These are phyloP conservation scores for Penicillium cinerascens DNA, from an alignment of 495 filamentous ascomycete genomes.

Conservation along the genomic window DNA sequence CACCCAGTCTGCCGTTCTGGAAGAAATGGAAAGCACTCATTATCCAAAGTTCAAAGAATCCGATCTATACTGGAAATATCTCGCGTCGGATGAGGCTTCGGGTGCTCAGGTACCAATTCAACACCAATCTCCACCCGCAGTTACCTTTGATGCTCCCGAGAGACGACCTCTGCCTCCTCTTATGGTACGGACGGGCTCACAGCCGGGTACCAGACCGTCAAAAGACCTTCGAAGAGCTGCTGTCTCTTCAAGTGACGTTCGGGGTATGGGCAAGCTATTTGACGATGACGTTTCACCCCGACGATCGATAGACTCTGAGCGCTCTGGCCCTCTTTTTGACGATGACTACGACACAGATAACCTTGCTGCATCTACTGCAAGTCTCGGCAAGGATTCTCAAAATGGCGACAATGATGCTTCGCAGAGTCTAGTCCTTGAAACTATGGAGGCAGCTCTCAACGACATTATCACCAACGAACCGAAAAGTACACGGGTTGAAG, in stretches of 20 bases:
- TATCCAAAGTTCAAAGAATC: slow-evolving; percentile 87
- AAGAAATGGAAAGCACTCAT: slow-evolving; percentile 74
- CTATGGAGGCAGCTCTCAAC: slow-evolving; percentile 91
- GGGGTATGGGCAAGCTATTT: slow-evolving; percentile 37
- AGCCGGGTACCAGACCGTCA: slow-evolving; percentile 27
- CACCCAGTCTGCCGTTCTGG: slow-evolving; percentile 77
- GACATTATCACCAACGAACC: slow-evolving; percentile 84
- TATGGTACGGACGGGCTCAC: slow-evolving; percentile 39
- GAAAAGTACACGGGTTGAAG: slow-evolving; percentile 61
- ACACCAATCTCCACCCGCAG: slow-evolving; percentile 21
- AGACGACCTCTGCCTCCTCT: slow-evolving; percentile 43
- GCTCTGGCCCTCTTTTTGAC: slow-evolving; percentile 57
- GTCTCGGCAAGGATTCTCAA: slow-evolving; percentile 50
- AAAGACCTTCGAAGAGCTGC: slow-evolving; percentile 57
- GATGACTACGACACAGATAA: slow-evolving; percentile 65
- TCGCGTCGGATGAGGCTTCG: slow-evolving; percentile 81
- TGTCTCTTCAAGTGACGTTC: slow-evolving; percentile 55
- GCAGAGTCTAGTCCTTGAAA: slow-evolving; percentile 68
- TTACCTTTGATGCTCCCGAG: slow-evolving; percentile 28
- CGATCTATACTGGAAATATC: slow-evolving; percentile 90
- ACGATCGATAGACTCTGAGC: slow-evolving; percentile 56
- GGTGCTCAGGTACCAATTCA: slow-evolving; percentile 30
- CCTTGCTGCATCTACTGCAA: slow-evolving; percentile 57
- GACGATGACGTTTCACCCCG: slow-evolving; percentile 47
- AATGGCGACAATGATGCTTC: slow-evolving; percentile 43